Base-by-base conservation (phyloP, 345 rosid genomes). In the Brassica carinata region DNA sequence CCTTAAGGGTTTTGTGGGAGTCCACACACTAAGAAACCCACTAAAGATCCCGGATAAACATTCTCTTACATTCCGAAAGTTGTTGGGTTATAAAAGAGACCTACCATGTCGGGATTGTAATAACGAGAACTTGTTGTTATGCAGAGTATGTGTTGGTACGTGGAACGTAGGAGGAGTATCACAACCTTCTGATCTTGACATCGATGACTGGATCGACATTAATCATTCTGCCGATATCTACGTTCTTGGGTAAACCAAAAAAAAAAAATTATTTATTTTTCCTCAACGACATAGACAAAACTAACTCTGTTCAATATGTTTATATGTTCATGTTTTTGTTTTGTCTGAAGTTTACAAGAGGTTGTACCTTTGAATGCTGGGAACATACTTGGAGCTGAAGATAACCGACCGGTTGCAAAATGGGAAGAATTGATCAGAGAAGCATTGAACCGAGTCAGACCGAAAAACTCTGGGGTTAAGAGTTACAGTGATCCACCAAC, bases 371-470 rank as follows among this genome's bases (percentile, higher is more conserved):
- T 95, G 69, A 95, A 88, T 79, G 94, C 99, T 69, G 99, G 97
- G 69, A 95, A 95, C 79, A 88, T 95, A 48, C 92, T 95, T 73
- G 99, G 99, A 51, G 90, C 97, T 13, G 98, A 95, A 90, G 99
- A 95, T 81, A 85, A 73, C 67, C 86, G 93, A 57, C 94, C 99
- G 0, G 92, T 90, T 75, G 81, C 85, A 7, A 89, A 83, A 82
- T 93, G 98, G 99, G 99, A 93, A 86, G 91, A 88, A 77, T 85
- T 90, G 38, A 88, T 95, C 62, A 96, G 98, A 57, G 90, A 88
- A 33, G 85, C 94, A 53, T 86, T 95, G 48, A 86, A 88, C 76
- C 82, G 91, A 85, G 83, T 89, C 73, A 85, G 80, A 72, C 92
- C 88, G 57, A 76, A 83, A 45, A 71, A 63, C 43, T 34, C 82